phyloP scores from a whole-genome alignment of 2,329 filamentous ascomycete species.

The Phialophora verrucosa region DNA sequence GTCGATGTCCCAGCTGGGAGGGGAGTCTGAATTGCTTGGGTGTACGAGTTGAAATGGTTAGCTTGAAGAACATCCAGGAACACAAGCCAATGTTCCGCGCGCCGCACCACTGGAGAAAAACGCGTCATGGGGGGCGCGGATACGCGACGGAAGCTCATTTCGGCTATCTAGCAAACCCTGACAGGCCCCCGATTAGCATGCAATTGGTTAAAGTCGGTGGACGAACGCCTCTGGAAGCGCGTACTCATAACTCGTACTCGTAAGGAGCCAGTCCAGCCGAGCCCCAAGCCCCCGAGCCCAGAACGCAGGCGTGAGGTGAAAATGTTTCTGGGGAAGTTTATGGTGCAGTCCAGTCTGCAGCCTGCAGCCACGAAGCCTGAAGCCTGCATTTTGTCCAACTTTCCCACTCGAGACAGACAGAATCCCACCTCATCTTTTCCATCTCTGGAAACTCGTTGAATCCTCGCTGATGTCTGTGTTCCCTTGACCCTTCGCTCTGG shows the following conservation, averaged over 20 bases:
- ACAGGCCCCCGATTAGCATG: neutral
- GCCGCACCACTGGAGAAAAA: neutral
- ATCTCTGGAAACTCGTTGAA: neutral
- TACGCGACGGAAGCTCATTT: conserved; percentile 13
- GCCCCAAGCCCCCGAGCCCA: neutral
- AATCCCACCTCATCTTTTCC: neutral
- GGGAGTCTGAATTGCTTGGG: neutral
- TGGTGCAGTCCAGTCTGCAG: conserved; percentile 1
- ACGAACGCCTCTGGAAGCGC: conserved; percentile 9
- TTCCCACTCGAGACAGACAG: conserved; percentile 6
- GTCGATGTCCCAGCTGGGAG: neutral
- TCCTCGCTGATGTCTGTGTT: conserved; percentile 1
- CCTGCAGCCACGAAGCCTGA: neutral
- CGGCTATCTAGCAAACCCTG: conserved; percentile 16
- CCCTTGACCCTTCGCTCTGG: conserved; percentile 2
- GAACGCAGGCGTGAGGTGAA: neutral
- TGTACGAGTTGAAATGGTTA: conserved; percentile 13
- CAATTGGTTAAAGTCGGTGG: neutral
- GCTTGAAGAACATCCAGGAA: conserved; percentile 19
- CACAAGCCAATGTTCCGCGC: neutral
- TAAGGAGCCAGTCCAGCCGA: neutral
- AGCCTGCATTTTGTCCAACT: neutral
- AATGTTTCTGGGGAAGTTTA: conserved; percentile 6
- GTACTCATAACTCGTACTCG: too few relatives aligned
- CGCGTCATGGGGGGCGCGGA: neutral